Base-by-base conservation (phyloP, 2,329 filamentous ascomycete species). In the Lachnellula arida region DNA sequence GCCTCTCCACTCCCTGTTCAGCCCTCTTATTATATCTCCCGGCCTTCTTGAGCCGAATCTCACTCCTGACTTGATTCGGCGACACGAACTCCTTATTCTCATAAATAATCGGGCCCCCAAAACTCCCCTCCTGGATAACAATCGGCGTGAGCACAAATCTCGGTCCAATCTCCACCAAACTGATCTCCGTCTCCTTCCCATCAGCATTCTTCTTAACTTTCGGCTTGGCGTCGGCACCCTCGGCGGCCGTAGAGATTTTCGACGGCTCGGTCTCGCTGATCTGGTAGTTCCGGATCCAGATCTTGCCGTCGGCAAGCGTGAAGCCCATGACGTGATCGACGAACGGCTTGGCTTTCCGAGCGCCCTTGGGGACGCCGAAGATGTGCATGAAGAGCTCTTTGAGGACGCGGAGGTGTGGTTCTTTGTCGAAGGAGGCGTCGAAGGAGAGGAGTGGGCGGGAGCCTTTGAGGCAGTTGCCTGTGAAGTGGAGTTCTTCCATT, bases 81-180 rank as follows among this genome's bases (percentile, higher is more conserved):
- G 88, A 94, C 53, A 99, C 89, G 67, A 96, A 99, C 72, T 96
- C 88, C 79, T 91, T 94, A 78, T 97, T 97, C 78, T 97, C 91
- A 75, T 96, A 99, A 69, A 99, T 95, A 62, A 97, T 91, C 3
- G 94, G 93, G 0, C 94, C 94, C 53, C 93, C 93, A 66, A 99
- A 97, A 59, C 89, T 92, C 44, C 91, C 91, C 72, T 99, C 94
- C 65, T 96, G 85, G 63, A 97, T 96, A 55, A 97, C 86, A 63
- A 97, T 97, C 0, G 94, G 93, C 25, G 91, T 97, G 50, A 97
- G 78, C 32, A 97, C 91, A 65, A 97, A 93, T 46, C 94, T 83
- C 0, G 94, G 94, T 0, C 94, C 94, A 60, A 99, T 96, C 74
- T 99, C 94, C 1, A 97, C 84, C 23, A 99, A 80, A 57, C 81